Evolutionary conservation across 139 green algal genomes (phyloP), one percentile per base, ranked within the genome.

Genomic region (Chlamydomonas asymmetrica): DNA sequence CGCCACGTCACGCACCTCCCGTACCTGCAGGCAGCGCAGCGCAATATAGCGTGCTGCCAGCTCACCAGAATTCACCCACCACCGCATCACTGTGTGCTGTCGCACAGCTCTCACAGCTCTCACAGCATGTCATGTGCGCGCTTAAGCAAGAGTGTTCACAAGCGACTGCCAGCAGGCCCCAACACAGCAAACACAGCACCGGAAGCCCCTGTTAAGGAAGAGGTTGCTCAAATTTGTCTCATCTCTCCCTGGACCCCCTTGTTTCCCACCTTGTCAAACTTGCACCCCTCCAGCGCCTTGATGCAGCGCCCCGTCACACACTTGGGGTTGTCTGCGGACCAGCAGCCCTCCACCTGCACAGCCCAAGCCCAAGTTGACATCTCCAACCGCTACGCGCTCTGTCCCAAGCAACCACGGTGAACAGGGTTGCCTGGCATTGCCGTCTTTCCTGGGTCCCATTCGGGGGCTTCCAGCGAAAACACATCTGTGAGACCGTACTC

Each of bases 251-350:
- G 27, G 65, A 20, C 52, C 4, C 27, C 7, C 31, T 10, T 1
- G n/a, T 3, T 31, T 1, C 73, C 1, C 45, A 87, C 82, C 74
- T 88, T 88, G 66, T 88, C 82, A 68, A 88, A 88, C 29, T 35
- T 67, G 13, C 39, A 52, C 4, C 45, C 49, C 49, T 88, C 78
- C 52, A 88, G 71, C 4, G 49, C 74, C 45, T 20, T 25, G 2
- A 79, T 35, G 16, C 64, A 74, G 16, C 70, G 62, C 3, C 56
- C 45, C 20, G 78, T 84, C 0, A 88, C 32, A 49, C 64, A 67
- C 13, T 56, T 31, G 4, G 61, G 31, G 57, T 88, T 71, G 1
- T 37, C 62, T 13, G 54, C 7, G 35, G 39, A 27, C 78, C 82
- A 84, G 27, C 40, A 35, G 8, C 78, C 82, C 45, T 88, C 78